Conservation (phyloP, 441 rosid species). For the Metrosideros polymorpha region DNA sequence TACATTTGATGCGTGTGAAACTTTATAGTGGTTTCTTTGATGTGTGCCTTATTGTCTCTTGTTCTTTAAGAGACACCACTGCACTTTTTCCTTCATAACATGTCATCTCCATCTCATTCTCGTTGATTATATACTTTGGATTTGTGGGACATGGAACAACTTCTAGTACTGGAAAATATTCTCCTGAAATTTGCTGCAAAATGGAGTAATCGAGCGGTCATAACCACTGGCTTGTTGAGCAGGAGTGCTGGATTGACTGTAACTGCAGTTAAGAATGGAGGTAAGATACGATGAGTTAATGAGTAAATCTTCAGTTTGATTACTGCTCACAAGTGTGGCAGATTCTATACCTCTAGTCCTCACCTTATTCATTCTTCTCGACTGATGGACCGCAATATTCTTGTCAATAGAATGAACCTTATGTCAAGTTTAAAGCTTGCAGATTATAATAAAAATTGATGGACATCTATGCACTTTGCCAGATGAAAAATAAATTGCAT, state of each 20-base stretch:
- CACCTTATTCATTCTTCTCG: background rate
- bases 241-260: slow-evolving; percentile 98
- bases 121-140: background rate
- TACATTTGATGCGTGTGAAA: background rate
- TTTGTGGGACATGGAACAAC: background rate
- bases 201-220: slow-evolving; percentile 80
- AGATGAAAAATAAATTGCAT: background rate
- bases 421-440: background rate
- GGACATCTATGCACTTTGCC: background rate
- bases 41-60: background rate
- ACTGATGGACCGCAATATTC: background rate
- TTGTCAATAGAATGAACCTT: background rate
- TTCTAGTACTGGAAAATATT: slow-evolving; percentile 79
- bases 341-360: background rate
- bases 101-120: background rate
- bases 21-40: background rate
- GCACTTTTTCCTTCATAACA: background rate
- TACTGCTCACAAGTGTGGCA: background rate
- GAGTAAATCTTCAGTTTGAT: background rate
- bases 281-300: slow-evolving; percentile 16
- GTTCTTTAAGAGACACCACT: background rate
- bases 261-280: slow-evolving; percentile 94
- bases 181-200: slow-evolving; percentile 92
- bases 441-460: background rate
- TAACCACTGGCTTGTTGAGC: slow-evolving; percentile 92